Evolutionary conservation across 1,284 basidiomycete species (phyloP).

Genomic region (Ceratobasidium sp.): DNA sequence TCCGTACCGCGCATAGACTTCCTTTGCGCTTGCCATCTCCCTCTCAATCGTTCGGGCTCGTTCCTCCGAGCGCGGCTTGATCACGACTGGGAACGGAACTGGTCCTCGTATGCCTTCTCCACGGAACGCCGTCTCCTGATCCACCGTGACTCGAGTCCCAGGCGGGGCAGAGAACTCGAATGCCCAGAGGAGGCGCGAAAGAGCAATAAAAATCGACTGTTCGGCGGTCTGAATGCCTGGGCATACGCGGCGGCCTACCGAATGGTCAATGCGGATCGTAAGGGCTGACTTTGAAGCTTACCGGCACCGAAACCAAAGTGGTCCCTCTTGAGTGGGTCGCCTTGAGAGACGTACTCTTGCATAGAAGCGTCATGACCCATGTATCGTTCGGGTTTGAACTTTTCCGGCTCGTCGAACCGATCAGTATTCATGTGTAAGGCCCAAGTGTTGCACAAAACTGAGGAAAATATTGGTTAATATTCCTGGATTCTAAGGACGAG

Average conservation of each 20-base stretch:
- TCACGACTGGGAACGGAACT: slow-evolving; percentile 16
- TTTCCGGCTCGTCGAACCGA: slow-evolving; percentile 87
- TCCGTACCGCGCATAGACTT: slow-evolving; percentile 12
- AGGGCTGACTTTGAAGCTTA: too few species aligned
- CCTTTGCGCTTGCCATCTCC: slow-evolving; percentile 12
- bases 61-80: slow-evolving; percentile 16
- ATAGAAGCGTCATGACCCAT: too few species aligned
- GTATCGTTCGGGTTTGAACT: slow-evolving; percentile 91
- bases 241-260: too few species aligned
- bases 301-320: too few species aligned
- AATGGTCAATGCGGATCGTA: too few species aligned
- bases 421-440: slow-evolving; percentile 57
- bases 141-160: neutral
- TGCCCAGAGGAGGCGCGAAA: slow-evolving; percentile 22
- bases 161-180: slow-evolving; percentile 32
- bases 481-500: too few species aligned
- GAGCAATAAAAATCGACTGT: too few species aligned
- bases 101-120: slow-evolving; percentile 18
- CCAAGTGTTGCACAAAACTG: slow-evolving; percentile 4
- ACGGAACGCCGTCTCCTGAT: slow-evolving; percentile 13
- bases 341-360: too few species aligned
- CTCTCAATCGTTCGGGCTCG: slow-evolving; percentile 1
- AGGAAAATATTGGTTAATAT: too few species aligned
- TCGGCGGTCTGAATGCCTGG: too few species aligned
- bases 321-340: too few species aligned